Conservation (phyloP, 2,329 filamentous ascomycete genomes). For the Ampelomyces quisqualis region DNA sequence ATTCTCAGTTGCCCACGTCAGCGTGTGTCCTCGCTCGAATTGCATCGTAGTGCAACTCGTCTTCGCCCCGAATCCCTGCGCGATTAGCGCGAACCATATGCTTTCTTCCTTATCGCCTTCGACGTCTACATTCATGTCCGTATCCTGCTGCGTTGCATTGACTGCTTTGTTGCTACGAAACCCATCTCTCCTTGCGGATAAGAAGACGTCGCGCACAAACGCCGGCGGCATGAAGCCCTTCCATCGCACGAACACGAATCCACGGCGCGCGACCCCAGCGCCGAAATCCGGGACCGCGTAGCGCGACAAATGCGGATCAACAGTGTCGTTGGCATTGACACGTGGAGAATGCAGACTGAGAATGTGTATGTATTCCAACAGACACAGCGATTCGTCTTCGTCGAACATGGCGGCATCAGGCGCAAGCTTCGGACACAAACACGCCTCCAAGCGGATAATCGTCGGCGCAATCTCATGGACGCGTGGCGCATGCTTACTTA, state of each 20-base stretch:
- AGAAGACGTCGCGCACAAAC: slow-evolving; percentile 37
- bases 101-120: slow-evolving; percentile 12
- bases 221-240: slow-evolving; percentile 45
- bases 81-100: slow-evolving; percentile 37
- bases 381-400: slow-evolving; percentile 63
- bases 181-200: slow-evolving; percentile 20
- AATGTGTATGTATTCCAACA: slow-evolving; percentile 77
- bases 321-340: slow-evolving; percentile 56
- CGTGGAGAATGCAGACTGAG: slow-evolving; percentile 66
- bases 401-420: slow-evolving; percentile 46
- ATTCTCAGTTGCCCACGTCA: slow-evolving; percentile 36
- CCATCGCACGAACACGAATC: slow-evolving; percentile 45
- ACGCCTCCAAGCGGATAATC: slow-evolving; percentile 22
- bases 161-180: slow-evolving; percentile 16
- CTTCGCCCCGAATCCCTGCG: slow-evolving; percentile 30
- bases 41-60: slow-evolving; percentile 38
- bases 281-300: slow-evolving; percentile 60
- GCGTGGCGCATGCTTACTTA: slow-evolving; percentile 38
- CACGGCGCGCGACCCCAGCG: slow-evolving; percentile 6
- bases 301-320: slow-evolving; percentile 69
- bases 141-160: slow-evolving; percentile 9
- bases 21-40: slow-evolving; percentile 33
- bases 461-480: slow-evolving; percentile 26
- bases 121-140: slow-evolving; percentile 9
- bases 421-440: slow-evolving; percentile 32